phyloP scores from a whole-genome alignment of 2,329 filamentous ascomycete genomes.

The Pseudohalonectria lignicola region DNA sequence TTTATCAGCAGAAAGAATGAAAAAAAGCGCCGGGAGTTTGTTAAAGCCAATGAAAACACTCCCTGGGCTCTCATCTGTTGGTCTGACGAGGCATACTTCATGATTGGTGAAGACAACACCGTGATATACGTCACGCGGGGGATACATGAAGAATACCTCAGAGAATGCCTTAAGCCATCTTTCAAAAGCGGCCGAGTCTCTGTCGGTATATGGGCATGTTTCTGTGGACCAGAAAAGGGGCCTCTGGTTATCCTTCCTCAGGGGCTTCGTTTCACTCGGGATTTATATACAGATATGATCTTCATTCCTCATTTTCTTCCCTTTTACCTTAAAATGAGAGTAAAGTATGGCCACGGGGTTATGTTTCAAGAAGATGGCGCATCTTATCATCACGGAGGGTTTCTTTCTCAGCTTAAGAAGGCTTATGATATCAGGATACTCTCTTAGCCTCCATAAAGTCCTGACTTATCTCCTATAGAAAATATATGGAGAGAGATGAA shows the following conservation, averaged over 20 bases:
- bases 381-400: neutral
- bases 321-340: neutral
- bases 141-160: neutral
- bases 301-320: neutral
- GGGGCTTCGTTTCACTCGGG: neutral
- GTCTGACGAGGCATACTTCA: neutral
- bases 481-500: neutral
- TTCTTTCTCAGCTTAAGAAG: neutral
- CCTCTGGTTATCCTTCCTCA: neutral
- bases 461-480: neutral
- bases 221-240: neutral
- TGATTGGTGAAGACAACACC: neutral
- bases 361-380: neutral
- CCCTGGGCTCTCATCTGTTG: neutral
- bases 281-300: slow-evolving; percentile 1
- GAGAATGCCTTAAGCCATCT: neutral
- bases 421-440: neutral
- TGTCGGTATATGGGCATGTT: neutral
- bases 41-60: neutral
- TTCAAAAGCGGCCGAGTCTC: neutral
- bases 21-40: neutral
- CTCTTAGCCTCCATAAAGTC: neutral
- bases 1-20: neutral
- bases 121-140: neutral
- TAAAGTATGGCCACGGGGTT: neutral